Evolutionary conservation across 2,329 filamentous ascomycete species (phyloP).

Genomic region (Sphaerulina musiva): DNA sequence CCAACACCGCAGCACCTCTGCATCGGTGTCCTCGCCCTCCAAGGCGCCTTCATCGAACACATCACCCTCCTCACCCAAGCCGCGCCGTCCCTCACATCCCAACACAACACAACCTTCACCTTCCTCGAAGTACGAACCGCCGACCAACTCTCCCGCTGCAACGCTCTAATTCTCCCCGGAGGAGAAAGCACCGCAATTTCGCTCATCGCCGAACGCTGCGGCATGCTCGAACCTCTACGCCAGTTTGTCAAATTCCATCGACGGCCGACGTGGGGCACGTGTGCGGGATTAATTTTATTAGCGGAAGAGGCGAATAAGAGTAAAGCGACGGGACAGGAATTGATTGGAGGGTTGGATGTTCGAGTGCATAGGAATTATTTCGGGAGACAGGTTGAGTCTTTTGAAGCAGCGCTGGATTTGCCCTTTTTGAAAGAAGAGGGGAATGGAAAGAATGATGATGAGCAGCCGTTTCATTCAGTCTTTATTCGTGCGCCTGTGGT

Average conservation of each 20-base stretch:
- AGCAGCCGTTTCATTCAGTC: constrained; percentile 64
- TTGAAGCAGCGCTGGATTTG: constrained; percentile 67
- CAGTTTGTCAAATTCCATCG: constrained; percentile 82
- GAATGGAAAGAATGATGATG: too few relatives aligned
- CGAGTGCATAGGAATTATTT: constrained; percentile 92
- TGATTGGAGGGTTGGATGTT: constrained; percentile 87
- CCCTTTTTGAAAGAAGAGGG: constrained; percentile 49
- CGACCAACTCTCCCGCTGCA: constrained; percentile 62
- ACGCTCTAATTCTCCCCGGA: constrained; percentile 82
- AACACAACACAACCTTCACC: constrained; percentile 39
- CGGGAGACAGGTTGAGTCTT: constrained; percentile 86
- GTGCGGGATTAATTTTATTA: constrained; percentile 86
- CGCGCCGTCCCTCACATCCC: not conserved
- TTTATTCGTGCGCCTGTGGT: constrained; percentile 95
- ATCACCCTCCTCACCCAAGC: constrained; percentile 67
- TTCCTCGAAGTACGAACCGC: constrained; percentile 77
- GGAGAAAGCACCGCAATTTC: constrained; percentile 94
- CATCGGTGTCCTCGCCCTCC: constrained; percentile 65
- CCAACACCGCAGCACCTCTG: constrained; percentile 34
- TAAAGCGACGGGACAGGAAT: constrained; percentile 84
- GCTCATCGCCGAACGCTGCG: constrained; percentile 73
- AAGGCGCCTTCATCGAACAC: constrained; percentile 91
- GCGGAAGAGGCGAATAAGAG: constrained; percentile 80
- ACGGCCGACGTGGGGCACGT: constrained; percentile 91
- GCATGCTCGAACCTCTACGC: constrained; percentile 73